Base-by-base conservation (phyloP, 768 basidiomycete genomes). In the Mycena pura region DNA sequence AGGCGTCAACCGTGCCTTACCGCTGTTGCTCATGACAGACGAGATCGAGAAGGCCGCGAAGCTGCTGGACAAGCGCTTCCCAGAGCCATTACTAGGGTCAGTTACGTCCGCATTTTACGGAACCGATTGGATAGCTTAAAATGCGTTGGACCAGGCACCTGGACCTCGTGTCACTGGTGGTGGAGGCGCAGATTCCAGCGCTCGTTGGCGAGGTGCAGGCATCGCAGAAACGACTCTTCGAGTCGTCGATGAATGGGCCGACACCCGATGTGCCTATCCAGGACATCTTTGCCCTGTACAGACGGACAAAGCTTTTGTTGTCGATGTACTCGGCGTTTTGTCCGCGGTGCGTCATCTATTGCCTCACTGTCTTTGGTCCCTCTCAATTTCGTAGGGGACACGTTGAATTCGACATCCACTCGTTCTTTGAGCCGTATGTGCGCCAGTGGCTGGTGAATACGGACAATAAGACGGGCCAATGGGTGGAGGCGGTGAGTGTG, bases 11-110 rank as follows among this genome's bases (percentile, higher is more conserved):
- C 81, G 89, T 39, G 92, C 94, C 0, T 76, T 93, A 32, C 93
- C 94, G 1, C 76, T 96, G 34, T 76, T 96, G 27, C 74, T 92
- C 27, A 86, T 96, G 85, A 93, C 92, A 5, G 90, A 91, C 45
- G 96, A 96, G 76, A 76, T 97, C 2, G 94, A 96, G 80, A 96
- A 94, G 73, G 77, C 82, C 34, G 86, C 91, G 17, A 95, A 96
- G 74, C 76, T 82, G 24, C 80, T 96, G 31, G 91, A 95, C 73
- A 94, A 95, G 73, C 86, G 90, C 58, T 99, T 96, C 76, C 86
- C 89, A 0, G 86, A 92, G 55, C 91, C 93, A 29, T 72, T 98
- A 21, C 80, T 95, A 29, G 90, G 88, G 92, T 95, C 70, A 28
- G 86, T 79, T 53, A n/a, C 27, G 22, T 34, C 15, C 21, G 15